phyloP scores from a whole-genome alignment of 176 grass and related monocot species.

The Elymus sibiricus region DNA sequence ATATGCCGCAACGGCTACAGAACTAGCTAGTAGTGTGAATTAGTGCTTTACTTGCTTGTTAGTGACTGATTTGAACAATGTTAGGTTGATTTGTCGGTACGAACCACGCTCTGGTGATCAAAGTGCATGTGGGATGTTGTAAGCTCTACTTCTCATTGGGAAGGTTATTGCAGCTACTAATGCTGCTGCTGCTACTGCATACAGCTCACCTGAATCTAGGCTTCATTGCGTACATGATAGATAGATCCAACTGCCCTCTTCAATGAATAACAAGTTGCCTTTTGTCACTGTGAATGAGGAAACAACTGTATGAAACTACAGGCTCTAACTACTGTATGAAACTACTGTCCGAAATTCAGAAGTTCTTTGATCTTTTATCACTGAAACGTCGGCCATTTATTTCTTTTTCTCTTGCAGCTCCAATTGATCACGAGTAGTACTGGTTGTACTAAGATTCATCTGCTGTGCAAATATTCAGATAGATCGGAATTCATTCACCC shows the following conservation, averaged over 20 bases:
- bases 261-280: slow-evolving; percentile 4
- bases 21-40: too few species aligned
- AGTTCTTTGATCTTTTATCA: not conserved
- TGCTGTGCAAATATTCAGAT: not conserved
- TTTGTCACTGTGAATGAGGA: not conserved
- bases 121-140: too few species aligned
- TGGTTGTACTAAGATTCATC: not conserved
- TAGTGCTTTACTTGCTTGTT: too few species aligned
- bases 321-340: not conserved
- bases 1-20: too few species aligned
- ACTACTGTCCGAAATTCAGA: not conserved
- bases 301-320: not conserved
- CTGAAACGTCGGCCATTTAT: not conserved
- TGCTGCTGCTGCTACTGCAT: not conserved
- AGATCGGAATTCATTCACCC: not conserved
- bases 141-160: not conserved
- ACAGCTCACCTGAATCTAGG: slow-evolving; percentile 39
- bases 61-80: too few species aligned
- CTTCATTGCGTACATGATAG: slow-evolving; percentile 3
- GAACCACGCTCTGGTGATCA: too few species aligned
- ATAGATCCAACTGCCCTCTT: slow-evolving; percentile 36
- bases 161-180: not conserved
- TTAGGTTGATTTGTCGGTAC: too few species aligned
- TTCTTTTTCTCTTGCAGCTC: not conserved
- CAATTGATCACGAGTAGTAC: not conserved